Evolutionary conservation across 108 stramenopile species (phyloP), one percentile per base, ranked within the genome.

Genomic region (Bacterosira constricta): DNA sequence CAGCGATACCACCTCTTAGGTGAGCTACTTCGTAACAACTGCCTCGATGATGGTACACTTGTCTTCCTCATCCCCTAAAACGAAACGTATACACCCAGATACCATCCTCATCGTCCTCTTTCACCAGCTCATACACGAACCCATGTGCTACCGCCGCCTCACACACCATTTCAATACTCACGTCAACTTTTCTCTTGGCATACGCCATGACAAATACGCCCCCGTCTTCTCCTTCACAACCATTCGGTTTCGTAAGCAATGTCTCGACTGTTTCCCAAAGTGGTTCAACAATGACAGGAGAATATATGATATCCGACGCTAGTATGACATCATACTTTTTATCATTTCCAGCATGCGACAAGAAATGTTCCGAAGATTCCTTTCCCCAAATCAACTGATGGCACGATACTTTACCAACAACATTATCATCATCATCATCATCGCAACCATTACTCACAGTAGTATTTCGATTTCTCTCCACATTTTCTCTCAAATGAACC

Each of bases 231-330:
- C 23, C 46, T 47, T 47, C 21, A 17, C 46, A 47, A 47, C 46
- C 17, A 23, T 47, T 47, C 6, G 46, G 46, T 47, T 6, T 23
- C 46, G 27, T 54, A 23, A 90, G 37, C 23, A 90, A 50, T 6
- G 52, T 63, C n/a, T 79, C 60, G 0, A 90, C 66, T 0, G 89
- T 90, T 50, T 86, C 80, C 75, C 77, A 87, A 17, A 90, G 50
- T 4, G 89, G 89, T 29, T 68, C 50, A 15, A 90, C 63, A 30
- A 90, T 83, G 4, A 63, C 56, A 10, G 63, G 60, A 13, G 83
- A 78, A 56, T 90, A 90, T 18, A 90, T 74, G 17, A 90, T 66
- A 62, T 90, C 89, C 31, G 85, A 82, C 10, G 83, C 89, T 30
- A 90, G 38, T 51, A 90, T 61, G 9, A 85, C 38, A 52, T 88